Evolutionary conservation across 768 basidiomycete genomes (phyloP), one percentile per base, ranked within the genome.

Genomic region (Hortiboletus campestris): DNA sequence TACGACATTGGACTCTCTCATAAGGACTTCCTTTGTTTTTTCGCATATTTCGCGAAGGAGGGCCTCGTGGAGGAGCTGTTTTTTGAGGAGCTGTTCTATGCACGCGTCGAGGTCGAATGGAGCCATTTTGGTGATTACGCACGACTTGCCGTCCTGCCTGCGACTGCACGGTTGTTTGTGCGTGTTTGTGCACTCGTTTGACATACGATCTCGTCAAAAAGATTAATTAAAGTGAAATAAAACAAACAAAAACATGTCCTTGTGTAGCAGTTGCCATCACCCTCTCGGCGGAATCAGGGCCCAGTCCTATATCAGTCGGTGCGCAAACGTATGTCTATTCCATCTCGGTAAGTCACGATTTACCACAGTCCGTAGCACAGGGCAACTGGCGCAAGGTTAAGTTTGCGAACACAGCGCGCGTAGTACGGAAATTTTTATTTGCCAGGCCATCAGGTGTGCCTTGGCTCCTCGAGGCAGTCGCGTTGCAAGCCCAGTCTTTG

Each of bases 1-100:
- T 8, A 98, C 94, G 55, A 99, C 97, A 67, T 99, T 99, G 56
- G 91, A 94, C 76, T 99, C 97, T 58, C 94, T 80, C 97, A 98
- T 98, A 54, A 99, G 86, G 0, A 99, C 93, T 70, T 99, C 97
- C 71, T 98, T 99, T 16, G 96, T 97, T 76, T 98, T 98, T 68
- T 97, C 96, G 80, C 97, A 98, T 82, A 99, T 98, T 79, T 99
- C 96, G 48, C 94, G 88, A 42, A 99, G 73, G 28, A 98, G 80
- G 2, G 93, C 89, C 75, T 98, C 96, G 64, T 95, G 95, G 6
- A 99, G 79, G 14, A 99, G 85, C 61, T 97, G 94, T 76, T 97
- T 97, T 49, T 86, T 81, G 34, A 93, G 83, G 52, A 96, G 79
- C 66, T 94, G 91, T 65, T 89, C 78, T 67, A 98, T 98, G 74